phyloP scores from a whole-genome alignment of 805 yeast species.

The Wickerhamiella sorbophila region DNA sequence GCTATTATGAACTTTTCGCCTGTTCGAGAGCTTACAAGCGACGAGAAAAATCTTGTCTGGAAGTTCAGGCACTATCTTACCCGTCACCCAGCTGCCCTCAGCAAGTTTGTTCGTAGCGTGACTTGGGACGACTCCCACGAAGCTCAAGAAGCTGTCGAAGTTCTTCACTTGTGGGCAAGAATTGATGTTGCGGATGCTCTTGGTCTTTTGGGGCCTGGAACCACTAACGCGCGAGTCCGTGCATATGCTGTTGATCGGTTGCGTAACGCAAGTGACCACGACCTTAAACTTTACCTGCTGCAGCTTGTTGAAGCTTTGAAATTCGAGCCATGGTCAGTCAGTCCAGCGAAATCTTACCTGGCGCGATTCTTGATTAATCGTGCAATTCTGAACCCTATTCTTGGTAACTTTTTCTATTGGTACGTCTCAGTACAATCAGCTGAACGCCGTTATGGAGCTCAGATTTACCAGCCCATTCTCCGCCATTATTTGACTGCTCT shows the following conservation, averaged over 20 bases:
- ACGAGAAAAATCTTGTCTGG: conserved; percentile 82
- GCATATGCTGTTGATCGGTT: conserved; percentile 80
- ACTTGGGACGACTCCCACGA: conserved; percentile 81
- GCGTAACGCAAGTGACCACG: conserved; percentile 62
- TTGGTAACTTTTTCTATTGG: conserved; percentile 87
- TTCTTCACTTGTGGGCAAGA: conserved; percentile 56
- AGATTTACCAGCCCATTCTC: conserved; percentile 33
- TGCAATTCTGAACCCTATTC: conserved; percentile 44
- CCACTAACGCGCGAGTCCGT: conserved; percentile 58
- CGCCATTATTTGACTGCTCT: conserved; percentile 31
- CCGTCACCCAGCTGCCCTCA: conserved; percentile 51
- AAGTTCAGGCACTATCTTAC: conserved; percentile 71
- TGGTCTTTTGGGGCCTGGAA: conserved; percentile 69
- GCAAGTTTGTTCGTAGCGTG: conserved; percentile 75
- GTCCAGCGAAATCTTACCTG: conserved; percentile 19
- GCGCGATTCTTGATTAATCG: conserved; percentile 58
- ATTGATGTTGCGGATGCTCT: conserved; percentile 75
- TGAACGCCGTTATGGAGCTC: conserved; percentile 42
- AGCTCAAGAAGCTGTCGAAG: conserved; percentile 60
- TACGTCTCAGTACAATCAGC: conserved; percentile 67
- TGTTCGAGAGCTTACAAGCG: conserved; percentile 62
- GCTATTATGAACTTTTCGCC: conserved; percentile 65
- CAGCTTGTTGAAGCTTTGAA: conserved; percentile 87
- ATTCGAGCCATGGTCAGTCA: conserved; percentile 40
- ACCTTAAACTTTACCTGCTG: conserved; percentile 63